Evolutionary conservation across 2,329 filamentous ascomycete species (phyloP).

Genomic region (Ramichloridium luteum): DNA sequence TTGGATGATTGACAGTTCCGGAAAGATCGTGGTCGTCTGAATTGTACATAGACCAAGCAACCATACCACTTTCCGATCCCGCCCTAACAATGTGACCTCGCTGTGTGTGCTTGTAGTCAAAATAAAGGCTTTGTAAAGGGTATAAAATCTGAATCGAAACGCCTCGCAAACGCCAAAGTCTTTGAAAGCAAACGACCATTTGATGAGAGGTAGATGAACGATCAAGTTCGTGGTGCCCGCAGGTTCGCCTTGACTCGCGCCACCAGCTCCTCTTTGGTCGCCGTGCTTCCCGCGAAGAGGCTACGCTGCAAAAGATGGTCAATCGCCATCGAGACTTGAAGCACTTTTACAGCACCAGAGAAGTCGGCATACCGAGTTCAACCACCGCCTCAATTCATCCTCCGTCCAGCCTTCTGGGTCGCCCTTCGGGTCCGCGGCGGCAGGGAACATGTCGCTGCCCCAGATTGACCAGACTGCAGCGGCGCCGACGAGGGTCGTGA

Average conservation of each 20-base stretch:
- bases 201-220: too few species aligned
- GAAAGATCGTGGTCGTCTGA: too few species aligned
- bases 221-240: constrained; percentile 31
- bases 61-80: too few species aligned
- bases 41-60: too few species aligned
- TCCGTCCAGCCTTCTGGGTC: constrained; percentile 62
- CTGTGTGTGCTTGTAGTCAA: too few species aligned
- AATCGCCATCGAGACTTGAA: not conserved
- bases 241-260: constrained; percentile 60
- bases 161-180: too few species aligned
- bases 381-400: constrained; percentile 69
- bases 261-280: constrained; percentile 51
- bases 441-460: constrained; percentile 64
- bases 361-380: constrained; percentile 54
- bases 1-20: too few species aligned
- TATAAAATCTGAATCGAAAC: too few species aligned
- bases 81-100: too few species aligned
- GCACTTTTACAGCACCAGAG: not conserved
- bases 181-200: too few species aligned
- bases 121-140: too few species aligned
- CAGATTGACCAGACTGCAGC: constrained; percentile 76
- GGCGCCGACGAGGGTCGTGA: constrained; percentile 69
- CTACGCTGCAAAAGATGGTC: constrained; percentile 41
- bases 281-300: constrained; percentile 46
- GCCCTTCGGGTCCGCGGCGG: constrained; percentile 62